These are phyloP conservation scores for Suillus luteus DNA, from an alignment of 768 basidiomycete species.

Conservation along the genomic window DNA sequence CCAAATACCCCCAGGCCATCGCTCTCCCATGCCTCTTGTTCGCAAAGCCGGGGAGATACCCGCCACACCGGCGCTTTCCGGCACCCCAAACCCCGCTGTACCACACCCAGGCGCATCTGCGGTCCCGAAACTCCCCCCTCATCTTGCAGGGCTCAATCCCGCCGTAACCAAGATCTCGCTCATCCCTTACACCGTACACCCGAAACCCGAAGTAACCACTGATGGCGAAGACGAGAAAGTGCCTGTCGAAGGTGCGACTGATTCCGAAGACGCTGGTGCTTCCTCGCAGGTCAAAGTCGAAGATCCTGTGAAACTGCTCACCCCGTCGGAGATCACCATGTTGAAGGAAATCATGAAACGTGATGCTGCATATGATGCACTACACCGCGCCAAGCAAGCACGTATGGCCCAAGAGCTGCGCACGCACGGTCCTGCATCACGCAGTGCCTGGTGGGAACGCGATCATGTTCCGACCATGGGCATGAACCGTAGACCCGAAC, in stretches of 20 bases:
- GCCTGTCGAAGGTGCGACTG: slow-evolving; percentile 19
- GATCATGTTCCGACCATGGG: slow-evolving; percentile 41
- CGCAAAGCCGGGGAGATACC: slow-evolving; percentile 26
- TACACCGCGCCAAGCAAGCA: slow-evolving; percentile 50
- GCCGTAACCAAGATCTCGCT: slow-evolving; percentile 34
- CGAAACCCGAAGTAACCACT: slow-evolving; percentile 21
- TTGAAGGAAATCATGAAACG: slow-evolving; percentile 39
- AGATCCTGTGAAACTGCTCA: slow-evolving; percentile 30
- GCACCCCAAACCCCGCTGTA: slow-evolving; percentile 22
- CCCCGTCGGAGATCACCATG: slow-evolving; percentile 33
- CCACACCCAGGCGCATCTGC: slow-evolving; percentile 30
- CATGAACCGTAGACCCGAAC: slow-evolving; percentile 31
- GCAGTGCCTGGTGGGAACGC: slow-evolving; percentile 66
- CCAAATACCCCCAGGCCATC: slow-evolving; percentile 22
- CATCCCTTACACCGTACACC: slow-evolving; percentile 25
- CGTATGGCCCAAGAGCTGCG: slow-evolving; percentile 54
- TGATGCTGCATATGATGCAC: slow-evolving; percentile 49
- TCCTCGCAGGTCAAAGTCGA: slow-evolving; percentile 20
- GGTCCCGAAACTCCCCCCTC: slow-evolving; percentile 35
- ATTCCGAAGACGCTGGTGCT: slow-evolving; percentile 17
- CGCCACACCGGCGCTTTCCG: slow-evolving; percentile 10
- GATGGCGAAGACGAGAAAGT: slow-evolving; percentile 30
- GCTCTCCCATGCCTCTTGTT: slow-evolving; percentile 23
- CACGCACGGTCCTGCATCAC: slow-evolving; percentile 43
- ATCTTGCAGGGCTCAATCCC: slow-evolving; percentile 34